Evolutionary conservation across 2,329 filamentous ascomycete genomes (phyloP), one percentile per base, ranked within the genome.

Genomic region (Akanthomyces uredinophilus): DNA sequence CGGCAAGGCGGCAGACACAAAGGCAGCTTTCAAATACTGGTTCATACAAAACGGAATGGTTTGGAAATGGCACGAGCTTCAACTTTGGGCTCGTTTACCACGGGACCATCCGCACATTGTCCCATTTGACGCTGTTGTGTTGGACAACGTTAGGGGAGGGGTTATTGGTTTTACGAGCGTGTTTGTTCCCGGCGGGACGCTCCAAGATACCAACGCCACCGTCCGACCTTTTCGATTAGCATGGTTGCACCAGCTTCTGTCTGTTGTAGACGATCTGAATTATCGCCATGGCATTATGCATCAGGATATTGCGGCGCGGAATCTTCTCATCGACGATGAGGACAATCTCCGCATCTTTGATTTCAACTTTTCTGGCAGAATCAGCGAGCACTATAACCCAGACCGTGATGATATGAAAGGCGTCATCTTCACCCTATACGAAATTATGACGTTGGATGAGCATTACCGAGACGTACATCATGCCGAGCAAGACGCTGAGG

Each of bases 241-340:
- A 60, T 77, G 74, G 72, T 65, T 78, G 0, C 63, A 68, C 14
- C 75, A 79, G 62, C 71, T 79, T 1, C 70, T 70, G 1, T n/a
- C 68, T 1, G 70, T 75, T 10, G 68, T 77, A 14, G 72, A 77
- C 58, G 69, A 73, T 51, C 65, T 79, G 29, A 78, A 79, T 49
- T 68, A 78, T 13, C 55, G 66, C 24, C 64, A 72, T 32, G 72
- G 74, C 24, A 74, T 78, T 49, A 63, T 69, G 24, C 77, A 79
- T 62, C 71, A 77, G 62, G 75, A 78, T 43, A 70, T 79, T 41
- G 71, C 72, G 14, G 67, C 73, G n/a, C 70, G 72, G 43, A 79
- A 79, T 55, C 69, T 78, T 5, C 46, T 78, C 0, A 60, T 79
- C 50, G 64, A 78, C 55, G 66, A 68, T 0, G 37, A 56, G 13